Percentiles rank a stretch among this genome's conserved stretches.
These are phyloP conservation scores for Solioccasus polychromus DNA, from an alignment of 768 basidiomycete species.

Conservation along the genomic window DNA sequence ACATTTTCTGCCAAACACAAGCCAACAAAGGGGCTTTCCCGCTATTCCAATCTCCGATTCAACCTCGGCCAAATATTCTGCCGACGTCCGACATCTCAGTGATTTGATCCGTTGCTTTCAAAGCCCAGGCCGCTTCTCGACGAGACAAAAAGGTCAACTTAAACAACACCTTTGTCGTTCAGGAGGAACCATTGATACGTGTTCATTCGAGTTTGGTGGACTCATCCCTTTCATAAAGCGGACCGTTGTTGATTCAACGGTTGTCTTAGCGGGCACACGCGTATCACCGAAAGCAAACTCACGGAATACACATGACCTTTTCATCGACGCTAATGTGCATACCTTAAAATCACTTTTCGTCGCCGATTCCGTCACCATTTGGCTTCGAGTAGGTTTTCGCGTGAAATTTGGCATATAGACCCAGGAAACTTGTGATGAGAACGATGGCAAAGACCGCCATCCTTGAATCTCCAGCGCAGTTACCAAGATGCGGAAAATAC, in stretches of 20 bases:
- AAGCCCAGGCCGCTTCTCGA: background rate
- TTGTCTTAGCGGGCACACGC: no score
- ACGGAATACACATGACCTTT: no score
- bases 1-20: constrained; percentile 23
- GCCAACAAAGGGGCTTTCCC: constrained; percentile 28
- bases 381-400: constrained; percentile 18
- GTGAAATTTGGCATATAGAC: constrained; percentile 27
- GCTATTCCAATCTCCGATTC: constrained; percentile 19
- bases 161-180: background rate
- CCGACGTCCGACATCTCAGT: no score
- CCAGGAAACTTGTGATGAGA: constrained; percentile 21
- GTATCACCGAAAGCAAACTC: no score
- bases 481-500: constrained; percentile 22
- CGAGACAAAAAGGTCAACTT: background rate
- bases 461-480: constrained; percentile 22
- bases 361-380: background rate
- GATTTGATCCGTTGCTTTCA: background rate
- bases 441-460: constrained; percentile 14
- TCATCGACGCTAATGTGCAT: background rate
- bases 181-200: no score
- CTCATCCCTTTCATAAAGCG: no score
- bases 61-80: background rate
- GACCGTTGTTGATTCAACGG: no score
- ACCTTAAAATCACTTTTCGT: background rate
- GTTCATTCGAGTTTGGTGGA: no score